Percentiles rank a stretch among this genome's conserved stretches.
Conservation (phyloP, 768 basidiomycete species). For the Mycena vitilis region DNA sequence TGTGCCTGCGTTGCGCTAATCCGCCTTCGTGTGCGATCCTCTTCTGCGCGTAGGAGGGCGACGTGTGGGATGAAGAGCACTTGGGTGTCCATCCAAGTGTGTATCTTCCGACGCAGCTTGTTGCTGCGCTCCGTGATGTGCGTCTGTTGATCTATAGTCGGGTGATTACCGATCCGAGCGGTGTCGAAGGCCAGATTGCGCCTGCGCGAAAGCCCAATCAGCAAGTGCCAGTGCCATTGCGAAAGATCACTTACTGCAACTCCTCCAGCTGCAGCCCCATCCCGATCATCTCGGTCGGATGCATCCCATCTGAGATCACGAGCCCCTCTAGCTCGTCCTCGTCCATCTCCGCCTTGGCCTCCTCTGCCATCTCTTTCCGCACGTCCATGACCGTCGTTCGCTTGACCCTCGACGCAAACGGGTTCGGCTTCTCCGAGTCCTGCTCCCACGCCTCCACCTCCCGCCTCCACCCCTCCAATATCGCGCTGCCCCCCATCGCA, state of each 20-base stretch:
- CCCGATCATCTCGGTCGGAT: constrained; percentile 26
- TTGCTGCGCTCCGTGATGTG: constrained; percentile 13
- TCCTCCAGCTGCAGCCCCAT: constrained; percentile 36
- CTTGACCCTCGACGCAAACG: constrained; percentile 19
- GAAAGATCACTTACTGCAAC: constrained; percentile 23
- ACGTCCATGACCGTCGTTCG: constrained; percentile 28
- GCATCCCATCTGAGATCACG: constrained; percentile 12
- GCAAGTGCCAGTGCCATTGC: not conserved
- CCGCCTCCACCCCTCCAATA: not conserved
- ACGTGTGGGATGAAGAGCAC: constrained; percentile 17
- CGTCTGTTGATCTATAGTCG: constrained; percentile 11
- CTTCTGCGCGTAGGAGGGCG: constrained; percentile 4
- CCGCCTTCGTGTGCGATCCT: constrained; percentile 11
- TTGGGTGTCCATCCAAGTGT: constrained; percentile 25
- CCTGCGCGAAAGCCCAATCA: not conserved
- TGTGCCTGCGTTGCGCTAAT: constrained; percentile 14
- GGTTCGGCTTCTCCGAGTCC: constrained; percentile 19
- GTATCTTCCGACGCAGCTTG: constrained; percentile 24
- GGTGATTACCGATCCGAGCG: constrained; percentile 2
- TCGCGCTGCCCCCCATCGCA: not conserved
- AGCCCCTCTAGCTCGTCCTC: constrained; percentile 4
- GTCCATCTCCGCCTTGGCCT: constrained; percentile 23
- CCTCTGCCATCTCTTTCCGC: constrained; percentile 35
- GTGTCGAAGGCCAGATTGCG: constrained; percentile 14
- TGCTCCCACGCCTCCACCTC: constrained; percentile 18